Conservation (phyloP, 345 rosid genomes). For the Aquilaria malaccensis region DNA sequence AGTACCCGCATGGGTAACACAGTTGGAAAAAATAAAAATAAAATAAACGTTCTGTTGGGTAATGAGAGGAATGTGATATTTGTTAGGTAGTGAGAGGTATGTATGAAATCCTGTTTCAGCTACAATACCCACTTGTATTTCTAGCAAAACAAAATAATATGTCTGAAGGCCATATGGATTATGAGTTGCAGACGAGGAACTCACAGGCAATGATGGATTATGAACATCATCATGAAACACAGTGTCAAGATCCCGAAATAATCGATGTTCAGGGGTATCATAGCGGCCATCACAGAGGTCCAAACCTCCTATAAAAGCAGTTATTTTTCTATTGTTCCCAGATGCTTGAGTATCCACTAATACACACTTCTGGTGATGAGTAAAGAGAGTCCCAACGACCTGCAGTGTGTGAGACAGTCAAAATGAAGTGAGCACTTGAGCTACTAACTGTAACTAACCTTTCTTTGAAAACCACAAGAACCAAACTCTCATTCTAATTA, state of each 20-base stretch:
- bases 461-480: neutral
- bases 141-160: too few relatives aligned
- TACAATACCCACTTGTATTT: too few relatives aligned
- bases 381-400: slow-evolving; percentile 70
- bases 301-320: slow-evolving; percentile 57
- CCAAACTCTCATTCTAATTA: neutral
- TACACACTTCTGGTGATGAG: slow-evolving; percentile 77
- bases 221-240: slow-evolving; percentile 45
- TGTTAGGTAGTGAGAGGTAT: too few relatives aligned
- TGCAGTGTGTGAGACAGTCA: slow-evolving; percentile 17
- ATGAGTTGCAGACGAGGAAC: slow-evolving; percentile 3
- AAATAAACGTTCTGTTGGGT: too few relatives aligned
- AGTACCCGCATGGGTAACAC: too few relatives aligned
- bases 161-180: too few relatives aligned
- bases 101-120: too few relatives aligned
- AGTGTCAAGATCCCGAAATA: slow-evolving; percentile 48
- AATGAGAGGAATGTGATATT: too few relatives aligned
- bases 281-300: slow-evolving; percentile 82
- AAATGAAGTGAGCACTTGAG: slow-evolving; percentile 4
- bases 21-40: neutral
- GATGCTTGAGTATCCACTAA: slow-evolving; percentile 59
- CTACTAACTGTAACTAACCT: neutral
- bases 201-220: slow-evolving; percentile 65
- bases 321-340: slow-evolving; percentile 55
- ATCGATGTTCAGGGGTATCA: slow-evolving; percentile 63